Evolutionary conservation across 345 rosid species (phyloP).

Genomic region (Lepidium aucheri): DNA sequence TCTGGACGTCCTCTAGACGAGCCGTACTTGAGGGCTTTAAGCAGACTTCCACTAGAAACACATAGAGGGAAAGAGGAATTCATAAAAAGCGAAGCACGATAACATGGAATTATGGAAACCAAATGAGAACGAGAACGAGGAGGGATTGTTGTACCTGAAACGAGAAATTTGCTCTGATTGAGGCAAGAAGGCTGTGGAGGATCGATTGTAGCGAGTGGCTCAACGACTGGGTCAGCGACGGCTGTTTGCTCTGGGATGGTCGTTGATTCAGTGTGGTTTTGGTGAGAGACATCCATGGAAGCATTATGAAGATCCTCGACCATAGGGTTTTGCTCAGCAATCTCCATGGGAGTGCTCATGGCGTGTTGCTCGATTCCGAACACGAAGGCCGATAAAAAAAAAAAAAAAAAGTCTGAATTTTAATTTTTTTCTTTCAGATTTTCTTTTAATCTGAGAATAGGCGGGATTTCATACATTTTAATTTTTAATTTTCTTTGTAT

Average conservation of each 20-base stretch:
- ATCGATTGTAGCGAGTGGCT: constrained; percentile 26
- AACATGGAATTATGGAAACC: not conserved
- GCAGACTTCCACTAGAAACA: constrained; percentile 77
- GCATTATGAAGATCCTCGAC: constrained; percentile 10
- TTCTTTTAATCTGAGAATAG: not conserved
- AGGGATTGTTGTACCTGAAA: constrained; percentile 43
- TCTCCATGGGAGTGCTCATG: constrained; percentile 68
- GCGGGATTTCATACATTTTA: not conserved
- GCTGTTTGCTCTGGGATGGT: constrained; percentile 11
- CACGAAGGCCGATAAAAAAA: not conserved
- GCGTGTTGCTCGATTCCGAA: not conserved
- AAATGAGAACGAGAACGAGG: not conserved
- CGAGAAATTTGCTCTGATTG: constrained; percentile 43
- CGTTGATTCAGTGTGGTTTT: not conserved
- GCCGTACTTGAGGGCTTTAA: constrained; percentile 83
- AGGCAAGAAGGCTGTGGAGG: constrained; percentile 8
- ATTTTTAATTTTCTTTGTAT: not conserved
- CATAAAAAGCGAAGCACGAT: not conserved
- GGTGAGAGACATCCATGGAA: constrained; percentile 20
- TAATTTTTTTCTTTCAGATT: not conserved
- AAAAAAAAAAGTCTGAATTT: not conserved
- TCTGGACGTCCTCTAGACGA: constrained; percentile 50
- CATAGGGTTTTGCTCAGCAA: constrained; percentile 32
- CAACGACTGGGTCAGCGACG: constrained; percentile 23
- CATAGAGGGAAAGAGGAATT: not conserved